These are phyloP conservation scores for Calonectria honghensis DNA, from an alignment of 2,329 filamentous ascomycete genomes.

Conservation along the genomic window DNA sequence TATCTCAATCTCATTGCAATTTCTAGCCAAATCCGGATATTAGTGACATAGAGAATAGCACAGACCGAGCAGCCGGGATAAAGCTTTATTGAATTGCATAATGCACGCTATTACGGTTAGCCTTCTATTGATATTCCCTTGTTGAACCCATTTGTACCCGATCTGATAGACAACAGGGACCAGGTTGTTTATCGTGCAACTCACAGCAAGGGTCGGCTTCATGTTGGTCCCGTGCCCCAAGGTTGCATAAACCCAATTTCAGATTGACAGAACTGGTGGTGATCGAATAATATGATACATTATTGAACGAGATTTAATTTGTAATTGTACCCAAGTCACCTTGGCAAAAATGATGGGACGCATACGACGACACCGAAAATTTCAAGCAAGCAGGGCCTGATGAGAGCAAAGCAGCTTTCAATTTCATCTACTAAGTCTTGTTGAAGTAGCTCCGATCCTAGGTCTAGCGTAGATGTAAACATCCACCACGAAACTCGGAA, in stretches of 20 bases:
- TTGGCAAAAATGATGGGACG: no score
- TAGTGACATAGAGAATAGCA: neutral
- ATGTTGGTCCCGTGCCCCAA: neutral
- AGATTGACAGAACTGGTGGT: no score
- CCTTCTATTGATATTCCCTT: neutral
- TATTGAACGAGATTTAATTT: neutral
- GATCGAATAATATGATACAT: neutral
- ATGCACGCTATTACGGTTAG: no score
- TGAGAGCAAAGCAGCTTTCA: slow-evolving; percentile 53
- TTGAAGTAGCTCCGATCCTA: slow-evolving; percentile 41
- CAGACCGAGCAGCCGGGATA: no score
- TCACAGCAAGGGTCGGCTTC: neutral
- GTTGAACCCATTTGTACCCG: neutral
- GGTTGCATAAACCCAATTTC: neutral
- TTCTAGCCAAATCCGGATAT: neutral
- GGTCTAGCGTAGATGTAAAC: slow-evolving; percentile 50
- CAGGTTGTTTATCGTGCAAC: neutral
- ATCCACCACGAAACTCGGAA: slow-evolving; percentile 53
- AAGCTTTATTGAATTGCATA: neutral
- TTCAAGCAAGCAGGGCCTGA: slow-evolving; percentile 51
- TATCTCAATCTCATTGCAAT: neutral
- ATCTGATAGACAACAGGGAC: neutral
- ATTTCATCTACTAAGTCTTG: slow-evolving; percentile 48
- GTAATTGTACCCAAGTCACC: neutral
- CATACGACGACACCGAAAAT: slow-evolving; percentile 7